Base-by-base conservation (phyloP, 495 filamentous ascomycete species). In the Staphylotrichum tortipilum region DNA sequence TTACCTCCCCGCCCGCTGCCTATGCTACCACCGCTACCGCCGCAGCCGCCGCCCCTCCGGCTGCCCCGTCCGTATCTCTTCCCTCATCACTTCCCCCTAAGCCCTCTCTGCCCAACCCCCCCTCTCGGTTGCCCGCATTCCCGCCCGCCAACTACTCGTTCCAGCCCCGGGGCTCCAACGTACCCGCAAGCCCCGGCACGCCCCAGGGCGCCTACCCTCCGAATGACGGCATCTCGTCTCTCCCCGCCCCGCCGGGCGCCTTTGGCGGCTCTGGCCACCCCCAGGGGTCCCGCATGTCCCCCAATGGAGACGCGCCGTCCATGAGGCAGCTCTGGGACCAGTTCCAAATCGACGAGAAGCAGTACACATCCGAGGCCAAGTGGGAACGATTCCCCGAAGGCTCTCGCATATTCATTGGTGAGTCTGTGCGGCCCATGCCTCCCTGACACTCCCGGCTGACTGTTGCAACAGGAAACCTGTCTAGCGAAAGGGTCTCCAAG, bases 321-420 rank as follows among this genome's bases (percentile, higher is more conserved):
- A 37, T 22, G 17, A 79, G 91, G 58, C 82, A 82, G 61, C 77
- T 75, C 39, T 97, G 88, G 66, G 88, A 95, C 42, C 77, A 82
- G 29, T 98, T 96, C 62, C 69, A 92, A 26, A 81, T 78, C 8
- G 89, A 95, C 56, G 92, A 89, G 44, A 82, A 57, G 42, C 53
- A 52, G 4, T 65, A 65, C 42, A 63, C 60, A n/a, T 47, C 54
- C 0, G 62, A 65, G 34, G 60, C 56, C 19, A 63, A 88, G 51
- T 97, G 91, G 92, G 89, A 97, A 62, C 81, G 83, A 47, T 97
- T 97, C 58, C 91, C 91, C 0, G 71, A 82, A 15, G 84, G 84
- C 0, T 94, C 89, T 2, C 74, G 92, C 53, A 68, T 98, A 6
- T 96, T 97, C 66, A 87, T 97, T 60, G 92, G 92, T 92, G 70